A percentile compares a stretch with the other conserved stretches of the same genome.
Evolutionary conservation across 768 basidiomycete genomes (phyloP).

Genomic region (Amanita fuliginea): DNA sequence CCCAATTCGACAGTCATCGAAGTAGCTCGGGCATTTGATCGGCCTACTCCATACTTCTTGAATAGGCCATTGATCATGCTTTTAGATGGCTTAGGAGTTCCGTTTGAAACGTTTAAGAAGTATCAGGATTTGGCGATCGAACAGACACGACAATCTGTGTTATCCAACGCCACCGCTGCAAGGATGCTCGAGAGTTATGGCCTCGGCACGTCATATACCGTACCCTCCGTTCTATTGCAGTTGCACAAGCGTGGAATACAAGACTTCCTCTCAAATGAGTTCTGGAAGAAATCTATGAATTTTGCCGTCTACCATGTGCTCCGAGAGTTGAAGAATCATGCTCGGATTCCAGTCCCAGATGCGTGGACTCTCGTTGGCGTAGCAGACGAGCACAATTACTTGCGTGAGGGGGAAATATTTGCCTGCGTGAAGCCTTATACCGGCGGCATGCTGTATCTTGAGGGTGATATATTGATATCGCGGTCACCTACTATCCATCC

Average conservation of each 20-base stretch:
- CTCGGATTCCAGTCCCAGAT: conserved; percentile 54
- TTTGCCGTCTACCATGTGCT: conserved; percentile 53
- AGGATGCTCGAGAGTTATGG: conserved; percentile 43
- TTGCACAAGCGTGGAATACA: conserved; percentile 37
- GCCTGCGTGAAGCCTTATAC: conserved; percentile 39
- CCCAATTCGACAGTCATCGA: conserved; percentile 38
- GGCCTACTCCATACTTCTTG: conserved; percentile 42
- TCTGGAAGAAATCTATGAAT: conserved; percentile 41
- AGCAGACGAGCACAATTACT: conserved; percentile 48
- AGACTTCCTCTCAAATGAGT: conserved; percentile 25
- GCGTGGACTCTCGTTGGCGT: conserved; percentile 65
- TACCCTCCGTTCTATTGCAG: conserved; percentile 39
- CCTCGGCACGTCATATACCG: conserved; percentile 43
- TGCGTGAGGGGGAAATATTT: conserved; percentile 48
- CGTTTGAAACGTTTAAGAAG: conserved; percentile 37
- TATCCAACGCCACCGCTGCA: conserved; percentile 33
- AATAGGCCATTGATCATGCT: conserved; percentile 65
- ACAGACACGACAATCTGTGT: conserved; percentile 31
- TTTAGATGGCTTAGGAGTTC: conserved; percentile 46
- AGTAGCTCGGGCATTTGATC: conserved; percentile 54
- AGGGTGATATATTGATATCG: conserved; percentile 45
- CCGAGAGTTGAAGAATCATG: conserved; percentile 50
- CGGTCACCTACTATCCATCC: conserved; percentile 63
- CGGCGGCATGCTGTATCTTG: conserved; percentile 30
- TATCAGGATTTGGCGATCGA: conserved; percentile 43